Evolutionary conservation across 352 stramenopile species (phyloP).

Genomic region (Phytophthora boehmeriae): DNA sequence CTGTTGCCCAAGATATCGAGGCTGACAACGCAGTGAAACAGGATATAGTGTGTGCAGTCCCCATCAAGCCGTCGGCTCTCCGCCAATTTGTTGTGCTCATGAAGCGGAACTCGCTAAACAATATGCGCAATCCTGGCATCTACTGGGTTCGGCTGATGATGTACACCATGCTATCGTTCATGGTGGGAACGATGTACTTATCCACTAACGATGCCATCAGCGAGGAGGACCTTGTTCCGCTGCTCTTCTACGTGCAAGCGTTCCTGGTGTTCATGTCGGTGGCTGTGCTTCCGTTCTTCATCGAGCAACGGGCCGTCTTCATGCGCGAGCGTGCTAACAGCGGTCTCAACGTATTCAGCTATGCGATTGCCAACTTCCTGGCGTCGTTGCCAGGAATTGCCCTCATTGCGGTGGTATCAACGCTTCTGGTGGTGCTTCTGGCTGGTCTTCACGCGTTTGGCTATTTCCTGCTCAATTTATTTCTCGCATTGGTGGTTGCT

Average conservation of each 20-base stretch:
- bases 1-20: slow-evolving; percentile 12
- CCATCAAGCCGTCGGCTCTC: slow-evolving; percentile 37
- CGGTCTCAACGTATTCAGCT: slow-evolving; percentile 67
- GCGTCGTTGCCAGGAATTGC: slow-evolving; percentile 62
- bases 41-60: slow-evolving; percentile 22
- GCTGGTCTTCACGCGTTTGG: slow-evolving; percentile 53
- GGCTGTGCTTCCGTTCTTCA: slow-evolving; percentile 80
- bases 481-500: slow-evolving; percentile 67
- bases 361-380: slow-evolving; percentile 69
- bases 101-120: slow-evolving; percentile 60
- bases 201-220: slow-evolving; percentile 30
- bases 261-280: slow-evolving; percentile 92
- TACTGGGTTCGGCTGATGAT: slow-evolving; percentile 77
- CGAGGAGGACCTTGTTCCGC: slow-evolving; percentile 40
- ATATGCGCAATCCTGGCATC: slow-evolving; percentile 64
- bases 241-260: slow-evolving; percentile 87
- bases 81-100: slow-evolving; percentile 59
- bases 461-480: slow-evolving; percentile 65
- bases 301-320: slow-evolving; percentile 85
- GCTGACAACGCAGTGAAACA: slow-evolving; percentile 5
- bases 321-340: slow-evolving; percentile 60
- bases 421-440: slow-evolving; percentile 45
- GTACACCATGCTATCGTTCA: slow-evolving; percentile 69
- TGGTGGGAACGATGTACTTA: slow-evolving; percentile 78
- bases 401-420: slow-evolving; percentile 58